phyloP scores from a whole-genome alignment of 371 early-diverging fungal genomes.

The Mycotypha africana region DNA sequence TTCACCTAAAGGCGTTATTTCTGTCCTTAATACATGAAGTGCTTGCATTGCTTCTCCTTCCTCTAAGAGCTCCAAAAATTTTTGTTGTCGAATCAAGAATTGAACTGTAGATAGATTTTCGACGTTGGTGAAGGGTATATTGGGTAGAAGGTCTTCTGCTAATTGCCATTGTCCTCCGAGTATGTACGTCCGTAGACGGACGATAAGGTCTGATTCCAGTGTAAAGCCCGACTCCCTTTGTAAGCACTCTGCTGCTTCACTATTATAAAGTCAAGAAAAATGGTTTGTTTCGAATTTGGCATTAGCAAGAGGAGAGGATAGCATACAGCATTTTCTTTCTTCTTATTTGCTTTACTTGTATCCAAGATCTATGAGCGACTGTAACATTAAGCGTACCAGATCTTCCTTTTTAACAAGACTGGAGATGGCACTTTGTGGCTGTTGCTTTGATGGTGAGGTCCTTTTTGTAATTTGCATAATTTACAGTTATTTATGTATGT shows the following conservation, averaged over 20 bases:
- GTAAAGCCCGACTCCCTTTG: conserved; percentile 69
- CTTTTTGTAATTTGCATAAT: conserved; percentile 17
- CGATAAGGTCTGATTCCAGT: conserved; percentile 58
- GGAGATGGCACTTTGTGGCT: background rate
- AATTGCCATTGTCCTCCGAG: conserved; percentile 70
- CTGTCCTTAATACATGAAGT: conserved; percentile 62
- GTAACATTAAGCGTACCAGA: conserved; percentile 80
- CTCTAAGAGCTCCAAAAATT: conserved; percentile 79
- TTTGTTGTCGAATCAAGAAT: conserved; percentile 75
- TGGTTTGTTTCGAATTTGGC: background rate
- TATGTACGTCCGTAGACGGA: conserved; percentile 58
- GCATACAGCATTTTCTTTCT: background rate
- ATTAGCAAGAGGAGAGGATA: no score
- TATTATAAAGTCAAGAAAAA: conserved; percentile 20
- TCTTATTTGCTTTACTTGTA: conserved; percentile 55
- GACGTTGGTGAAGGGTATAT: conserved; percentile 31
- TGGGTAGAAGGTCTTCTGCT: conserved; percentile 50
- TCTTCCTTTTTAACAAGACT: conserved; percentile 53
- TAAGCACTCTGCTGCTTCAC: conserved; percentile 54
- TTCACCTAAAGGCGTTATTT: conserved; percentile 65
- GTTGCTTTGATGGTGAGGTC: background rate
- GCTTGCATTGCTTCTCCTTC: conserved; percentile 54
- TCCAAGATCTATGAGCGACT: conserved; percentile 79
- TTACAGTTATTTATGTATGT: no score
- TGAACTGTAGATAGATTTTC: conserved; percentile 22